These are phyloP conservation scores for Penicillium italicum DNA, from an alignment of 2,329 filamentous ascomycete species.

Conservation along the genomic window DNA sequence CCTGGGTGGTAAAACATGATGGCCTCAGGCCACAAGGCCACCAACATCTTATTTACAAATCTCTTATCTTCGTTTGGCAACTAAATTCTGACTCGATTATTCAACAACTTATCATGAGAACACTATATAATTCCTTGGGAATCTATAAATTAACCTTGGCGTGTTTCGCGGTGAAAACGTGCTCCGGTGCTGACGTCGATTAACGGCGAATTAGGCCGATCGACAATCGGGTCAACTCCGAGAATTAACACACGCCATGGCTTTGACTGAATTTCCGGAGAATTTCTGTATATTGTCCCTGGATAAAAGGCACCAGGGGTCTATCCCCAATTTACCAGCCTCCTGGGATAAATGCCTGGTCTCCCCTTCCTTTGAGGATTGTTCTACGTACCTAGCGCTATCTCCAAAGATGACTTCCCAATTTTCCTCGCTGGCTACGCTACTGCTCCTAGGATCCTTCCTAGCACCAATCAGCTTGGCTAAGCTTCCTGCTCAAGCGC, in stretches of 20 bases:
- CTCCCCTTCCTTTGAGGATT: background rate
- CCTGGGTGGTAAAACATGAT: background rate
- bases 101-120: background rate
- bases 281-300: background rate
- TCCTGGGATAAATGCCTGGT: background rate
- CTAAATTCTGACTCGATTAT: no score
- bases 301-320: background rate
- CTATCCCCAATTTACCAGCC: background rate
- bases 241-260: background rate
- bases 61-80: background rate
- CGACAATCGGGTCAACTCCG: background rate
- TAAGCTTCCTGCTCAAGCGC: conserved; percentile 18
- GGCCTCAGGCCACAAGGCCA: background rate
- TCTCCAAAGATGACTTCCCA: background rate
- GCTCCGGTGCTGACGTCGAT: background rate
- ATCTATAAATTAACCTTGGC: background rate
- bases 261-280: background rate
- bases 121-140: background rate
- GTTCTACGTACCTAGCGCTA: background rate
- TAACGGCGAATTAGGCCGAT: background rate
- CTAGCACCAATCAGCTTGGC: conserved; percentile 7
- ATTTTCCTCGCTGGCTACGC: background rate
- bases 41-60: background rate
- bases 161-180: background rate
- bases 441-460: background rate